These are phyloP conservation scores for Penicillium angulare DNA, from an alignment of 495 filamentous ascomycete species.

Conservation along the genomic window DNA sequence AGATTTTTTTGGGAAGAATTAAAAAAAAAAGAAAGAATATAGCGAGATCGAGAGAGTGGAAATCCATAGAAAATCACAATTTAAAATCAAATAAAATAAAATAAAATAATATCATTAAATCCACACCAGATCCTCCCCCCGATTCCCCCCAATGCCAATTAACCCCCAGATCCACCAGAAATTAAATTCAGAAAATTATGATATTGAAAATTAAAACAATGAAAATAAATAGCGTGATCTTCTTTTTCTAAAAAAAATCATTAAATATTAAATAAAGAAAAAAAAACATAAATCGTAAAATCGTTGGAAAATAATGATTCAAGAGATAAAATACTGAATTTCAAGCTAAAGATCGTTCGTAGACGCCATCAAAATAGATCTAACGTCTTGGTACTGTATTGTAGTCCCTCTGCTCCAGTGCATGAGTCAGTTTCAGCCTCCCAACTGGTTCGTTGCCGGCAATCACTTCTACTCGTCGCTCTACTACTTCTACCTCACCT, in stretches of 20 bases:
- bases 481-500: background rate
- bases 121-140: no score
- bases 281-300: background rate
- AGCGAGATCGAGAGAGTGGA: no score
- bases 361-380: background rate
- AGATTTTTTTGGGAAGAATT: background rate
- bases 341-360: no score
- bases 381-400: background rate
- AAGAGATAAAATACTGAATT: no score
- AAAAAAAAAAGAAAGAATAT: background rate
- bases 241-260: conserved; percentile 4
- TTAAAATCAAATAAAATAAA: conserved; percentile 7
- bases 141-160: no score
- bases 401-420: background rate
- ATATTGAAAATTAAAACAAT: no score
- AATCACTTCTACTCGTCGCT: background rate
- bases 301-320: background rate
- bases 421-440: conserved; percentile 26
- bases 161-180: no score
- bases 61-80: conserved; percentile 6
- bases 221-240: no score
- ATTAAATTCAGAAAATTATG: no score
- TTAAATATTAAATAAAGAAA: conserved; percentile 8
- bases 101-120: no score
- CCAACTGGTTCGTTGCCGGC: background rate